These are phyloP conservation scores for Xylariales sp. DNA, from an alignment of 2,329 filamentous ascomycete species.

Conservation along the genomic window DNA sequence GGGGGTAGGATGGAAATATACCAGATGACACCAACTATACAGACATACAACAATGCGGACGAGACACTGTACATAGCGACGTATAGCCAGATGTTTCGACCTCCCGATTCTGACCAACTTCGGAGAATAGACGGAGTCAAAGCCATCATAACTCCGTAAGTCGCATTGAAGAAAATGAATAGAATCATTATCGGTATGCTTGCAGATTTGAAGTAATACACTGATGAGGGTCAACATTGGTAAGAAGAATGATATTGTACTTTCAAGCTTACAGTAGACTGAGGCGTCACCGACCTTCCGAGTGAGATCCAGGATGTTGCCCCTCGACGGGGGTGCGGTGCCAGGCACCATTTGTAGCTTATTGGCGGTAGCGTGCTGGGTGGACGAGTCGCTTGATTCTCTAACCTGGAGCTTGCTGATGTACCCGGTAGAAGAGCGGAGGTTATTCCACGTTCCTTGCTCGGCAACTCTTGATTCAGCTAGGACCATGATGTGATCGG, in stretches of 20 bases:
- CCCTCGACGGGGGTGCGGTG: not conserved
- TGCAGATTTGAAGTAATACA: slow-evolving; percentile 1
- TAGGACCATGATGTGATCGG: slow-evolving; percentile 2
- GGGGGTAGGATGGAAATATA: not conserved
- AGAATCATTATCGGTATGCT: not conserved
- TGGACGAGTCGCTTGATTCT: not conserved
- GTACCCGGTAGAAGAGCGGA: not conserved
- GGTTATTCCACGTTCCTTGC: not conserved
- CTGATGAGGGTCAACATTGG: not conserved
- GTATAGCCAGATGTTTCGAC: not conserved
- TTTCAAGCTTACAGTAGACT: not conserved
- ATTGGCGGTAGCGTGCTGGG: not conserved
- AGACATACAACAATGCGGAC: not conserved
- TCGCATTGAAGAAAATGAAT: not conserved
- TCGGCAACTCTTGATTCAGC: not conserved
- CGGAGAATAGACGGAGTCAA: not conserved
- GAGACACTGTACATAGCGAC: slow-evolving; percentile 1
- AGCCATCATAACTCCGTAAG: not conserved
- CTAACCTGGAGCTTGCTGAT: slow-evolving; percentile 1
- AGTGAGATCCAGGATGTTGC: slow-evolving; percentile 1
- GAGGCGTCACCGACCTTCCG: not conserved
- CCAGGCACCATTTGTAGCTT: not conserved
- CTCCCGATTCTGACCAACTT: not conserved
- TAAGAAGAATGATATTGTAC: not conserved
- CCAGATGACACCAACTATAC: not conserved